These are phyloP conservation scores for Pythium rishiriense DNA, from an alignment of 352 stramenopile genomes.

Conservation along the genomic window DNA sequence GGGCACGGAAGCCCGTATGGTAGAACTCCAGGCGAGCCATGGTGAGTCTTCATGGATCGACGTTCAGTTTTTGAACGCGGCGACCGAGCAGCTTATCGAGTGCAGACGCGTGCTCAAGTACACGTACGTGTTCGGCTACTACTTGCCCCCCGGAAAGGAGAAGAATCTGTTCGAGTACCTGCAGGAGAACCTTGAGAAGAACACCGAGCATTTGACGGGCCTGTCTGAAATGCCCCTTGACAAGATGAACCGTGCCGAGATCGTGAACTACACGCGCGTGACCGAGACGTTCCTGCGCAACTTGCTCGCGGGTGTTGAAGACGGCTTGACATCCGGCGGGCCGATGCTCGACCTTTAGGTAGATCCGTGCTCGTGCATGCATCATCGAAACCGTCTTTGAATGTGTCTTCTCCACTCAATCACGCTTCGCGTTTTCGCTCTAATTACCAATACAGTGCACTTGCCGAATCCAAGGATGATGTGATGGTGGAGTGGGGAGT, in stretches of 20 bases:
- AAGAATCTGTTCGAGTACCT: slow-evolving; percentile 95
- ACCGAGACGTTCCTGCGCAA: slow-evolving; percentile 92
- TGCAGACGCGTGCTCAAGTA: slow-evolving; percentile 99
- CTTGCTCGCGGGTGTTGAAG: slow-evolving; percentile 89
- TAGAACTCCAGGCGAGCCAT: slow-evolving; percentile 93
- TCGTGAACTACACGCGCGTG: slow-evolving; percentile 95
- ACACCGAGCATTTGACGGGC: slow-evolving; percentile 91
- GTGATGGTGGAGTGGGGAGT: too few relatives aligned
- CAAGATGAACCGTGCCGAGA: slow-evolving; percentile 91
- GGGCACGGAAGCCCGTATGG: slow-evolving; percentile 95
- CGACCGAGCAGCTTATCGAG: slow-evolving; percentile 96
- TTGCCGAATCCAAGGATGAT: too few relatives aligned
- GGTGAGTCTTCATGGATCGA: slow-evolving; percentile 95
- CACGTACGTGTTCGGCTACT: slow-evolving; percentile 97
- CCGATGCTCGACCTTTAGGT: slow-evolving; percentile 29
- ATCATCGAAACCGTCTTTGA: background rate
- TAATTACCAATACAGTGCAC: slow-evolving; percentile 24
- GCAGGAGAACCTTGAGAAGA: slow-evolving; percentile 94
- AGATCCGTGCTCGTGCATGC: background rate
- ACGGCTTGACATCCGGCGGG: slow-evolving; percentile 72
- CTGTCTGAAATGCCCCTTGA: slow-evolving; percentile 91
- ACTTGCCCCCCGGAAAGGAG: slow-evolving; percentile 85
- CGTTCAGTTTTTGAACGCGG: slow-evolving; percentile 97
- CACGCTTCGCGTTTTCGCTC: slow-evolving; percentile 1
- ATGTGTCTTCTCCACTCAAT: background rate